These are phyloP conservation scores for Thermothelomyces thermophilus DNA, from an alignment of 2,329 filamentous ascomycete species.

Conservation along the genomic window DNA sequence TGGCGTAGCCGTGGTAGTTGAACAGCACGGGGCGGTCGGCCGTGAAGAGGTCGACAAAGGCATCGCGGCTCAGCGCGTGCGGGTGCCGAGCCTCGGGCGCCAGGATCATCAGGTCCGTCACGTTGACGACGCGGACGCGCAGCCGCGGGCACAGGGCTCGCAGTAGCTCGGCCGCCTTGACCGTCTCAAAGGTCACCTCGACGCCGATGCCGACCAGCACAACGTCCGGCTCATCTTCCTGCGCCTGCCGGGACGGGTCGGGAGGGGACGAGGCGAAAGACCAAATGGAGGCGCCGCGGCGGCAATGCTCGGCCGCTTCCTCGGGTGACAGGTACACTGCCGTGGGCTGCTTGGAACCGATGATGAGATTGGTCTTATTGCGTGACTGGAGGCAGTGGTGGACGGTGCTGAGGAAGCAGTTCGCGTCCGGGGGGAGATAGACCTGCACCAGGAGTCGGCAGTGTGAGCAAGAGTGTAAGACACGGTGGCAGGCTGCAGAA, in stretches of 20 bases:
- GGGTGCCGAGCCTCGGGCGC: conserved; percentile 50
- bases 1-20: conserved; percentile 61
- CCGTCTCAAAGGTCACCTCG: conserved; percentile 59
- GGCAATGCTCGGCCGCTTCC: conserved; percentile 57
- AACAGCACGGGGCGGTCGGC: conserved; percentile 50
- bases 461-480: background rate
- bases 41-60: conserved; percentile 53
- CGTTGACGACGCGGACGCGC: conserved; percentile 56
- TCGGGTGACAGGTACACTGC: conserved; percentile 51
- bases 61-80: conserved; percentile 46
- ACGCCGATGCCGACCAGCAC: conserved; percentile 59
- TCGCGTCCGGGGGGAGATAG: conserved; percentile 61
- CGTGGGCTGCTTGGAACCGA: conserved; percentile 60
- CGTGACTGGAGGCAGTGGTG: conserved; percentile 55
- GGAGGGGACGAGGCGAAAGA: conserved; percentile 52
- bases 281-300: conserved; percentile 53
- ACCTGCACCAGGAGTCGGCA: conserved; percentile 31
- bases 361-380: conserved; percentile 62
- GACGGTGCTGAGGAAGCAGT: conserved; percentile 59
- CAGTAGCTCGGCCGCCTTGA: conserved; percentile 53
- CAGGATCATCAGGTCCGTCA: conserved; percentile 60
- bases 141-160: conserved; percentile 43
- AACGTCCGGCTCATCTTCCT: conserved; percentile 49
- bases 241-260: background rate
- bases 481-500: too few relatives aligned